Percentiles rank a stretch among this genome's conserved stretches.
Evolutionary conservation across 257 asterid species (phyloP).

Genomic region (Parsonsia alboflavescens): DNA sequence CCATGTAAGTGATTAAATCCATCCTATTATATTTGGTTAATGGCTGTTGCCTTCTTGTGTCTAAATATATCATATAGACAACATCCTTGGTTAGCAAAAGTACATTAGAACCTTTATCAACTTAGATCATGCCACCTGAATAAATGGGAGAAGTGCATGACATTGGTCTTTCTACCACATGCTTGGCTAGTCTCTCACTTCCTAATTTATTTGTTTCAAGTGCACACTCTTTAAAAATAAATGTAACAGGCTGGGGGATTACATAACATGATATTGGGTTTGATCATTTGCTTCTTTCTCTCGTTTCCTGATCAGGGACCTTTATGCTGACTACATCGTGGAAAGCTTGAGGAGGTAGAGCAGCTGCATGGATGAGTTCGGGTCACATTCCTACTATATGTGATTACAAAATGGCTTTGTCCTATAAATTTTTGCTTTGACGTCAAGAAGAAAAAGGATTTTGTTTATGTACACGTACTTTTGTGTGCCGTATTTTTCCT

Average conservation of each 20-base stretch:
- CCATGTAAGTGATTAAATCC: slow-evolving; percentile 54
- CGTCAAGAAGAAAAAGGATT: not conserved
- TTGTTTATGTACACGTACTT: not conserved
- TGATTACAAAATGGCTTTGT: not conserved
- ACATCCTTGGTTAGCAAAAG: not conserved
- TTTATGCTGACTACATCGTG: slow-evolving; percentile 72
- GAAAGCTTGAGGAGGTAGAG: slow-evolving; percentile 77
- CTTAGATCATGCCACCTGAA: not conserved
- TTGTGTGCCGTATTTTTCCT: not conserved
- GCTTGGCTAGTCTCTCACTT: not conserved
- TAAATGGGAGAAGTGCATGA: not conserved
- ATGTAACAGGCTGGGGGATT: too few relatives aligned
- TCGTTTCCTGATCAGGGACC: slow-evolving; percentile 40
- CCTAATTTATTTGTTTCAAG: not conserved
- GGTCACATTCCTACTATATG: not conserved
- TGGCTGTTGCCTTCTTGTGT: not conserved
- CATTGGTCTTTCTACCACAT: not conserved
- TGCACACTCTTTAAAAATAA: too few relatives aligned
- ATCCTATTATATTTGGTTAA: too few relatives aligned
- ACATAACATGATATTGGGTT: not conserved
- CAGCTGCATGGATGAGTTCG: slow-evolving; percentile 1
- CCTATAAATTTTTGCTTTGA: not conserved
- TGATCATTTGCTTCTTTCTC: not conserved
- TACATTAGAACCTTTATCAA: not conserved
- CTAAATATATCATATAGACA: not conserved